Evolutionary conservation across 805 yeast genomes (phyloP), one percentile per base, ranked within the genome.

Genomic region (Brettanomyces naardenensis): DNA sequence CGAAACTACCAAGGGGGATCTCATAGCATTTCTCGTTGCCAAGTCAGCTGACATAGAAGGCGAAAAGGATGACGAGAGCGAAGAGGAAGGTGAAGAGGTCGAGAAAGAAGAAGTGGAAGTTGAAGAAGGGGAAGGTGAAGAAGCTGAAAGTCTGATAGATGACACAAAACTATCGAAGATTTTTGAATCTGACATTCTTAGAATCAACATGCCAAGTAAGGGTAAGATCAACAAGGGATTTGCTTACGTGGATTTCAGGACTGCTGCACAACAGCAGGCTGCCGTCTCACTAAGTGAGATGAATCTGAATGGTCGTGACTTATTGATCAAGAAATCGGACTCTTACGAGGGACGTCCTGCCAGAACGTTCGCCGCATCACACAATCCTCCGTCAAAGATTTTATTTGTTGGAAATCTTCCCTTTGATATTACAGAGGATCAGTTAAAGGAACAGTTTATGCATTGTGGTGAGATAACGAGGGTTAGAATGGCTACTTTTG

Each of bases 401-500:
- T 63, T 90, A 40, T 92, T 92, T 54, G 94, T 90, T 15, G 97
- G 98, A 31, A 92, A 92, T 56, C 66, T 92, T 32, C 80, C 97
- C 0, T 92, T 87, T 53, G 97, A 89, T 54, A 85, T 97, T 7
- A 84, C 94, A 1, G 78, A 82, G 43, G 94, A 83, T 22, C 60
- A 78, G 44, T 64, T 90, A 31, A 78, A 76, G 46, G 81, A 77
- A 48, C 95, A 85, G 45, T 90, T 90, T 67, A 81, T 82, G 59
- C 90, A 82, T 52, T 88, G 95, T 62, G 97, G 97, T 28, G 88
- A 83, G 45, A 90, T 94, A 42, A 62, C 68, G 21, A 75, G 75
- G 47, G 75, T 90, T 38, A 75, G 98, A 59, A 90, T 89, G 94
- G 97, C 97, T 3, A 89, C 98, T n/a, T 90, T 90, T 61, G 88